These are phyloP conservation scores for Sistotremastrum suecicum DNA, from an alignment of 768 basidiomycete species.

Conservation along the genomic window DNA sequence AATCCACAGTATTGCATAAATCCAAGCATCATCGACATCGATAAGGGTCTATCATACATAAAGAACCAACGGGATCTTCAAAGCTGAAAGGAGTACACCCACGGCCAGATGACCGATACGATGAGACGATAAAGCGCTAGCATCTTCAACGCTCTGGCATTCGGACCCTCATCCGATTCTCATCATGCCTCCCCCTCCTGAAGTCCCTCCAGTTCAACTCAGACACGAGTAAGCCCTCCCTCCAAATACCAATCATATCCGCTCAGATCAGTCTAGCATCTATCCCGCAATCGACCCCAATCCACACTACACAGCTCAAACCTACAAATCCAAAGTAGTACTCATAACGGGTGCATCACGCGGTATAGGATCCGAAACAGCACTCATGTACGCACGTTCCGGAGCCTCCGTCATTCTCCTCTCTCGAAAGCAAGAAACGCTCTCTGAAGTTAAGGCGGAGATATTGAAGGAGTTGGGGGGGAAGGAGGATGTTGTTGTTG, in stretches of 20 bases:
- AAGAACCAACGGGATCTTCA: no score
- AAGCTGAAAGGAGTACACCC: no score
- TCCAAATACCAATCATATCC: no score
- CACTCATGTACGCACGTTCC: constrained; percentile 1
- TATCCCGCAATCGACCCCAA: constrained; percentile 6
- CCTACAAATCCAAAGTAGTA: constrained; percentile 5
- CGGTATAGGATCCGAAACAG: constrained; percentile 4
- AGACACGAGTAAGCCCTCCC: neutral
- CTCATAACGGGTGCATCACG: constrained; percentile 5
- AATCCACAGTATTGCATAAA: no score
- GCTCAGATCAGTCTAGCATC: neutral
- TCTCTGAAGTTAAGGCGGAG: constrained; percentile 6
- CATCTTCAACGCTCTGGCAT: no score
- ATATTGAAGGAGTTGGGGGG: neutral
- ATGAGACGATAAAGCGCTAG: no score
- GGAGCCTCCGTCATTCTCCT: constrained; percentile 4
- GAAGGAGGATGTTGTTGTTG: constrained; percentile 2
- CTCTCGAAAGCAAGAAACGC: neutral
- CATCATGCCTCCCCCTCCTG: neutral
- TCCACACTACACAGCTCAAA: neutral
- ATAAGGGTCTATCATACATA: no score
- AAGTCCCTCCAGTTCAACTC: neutral
- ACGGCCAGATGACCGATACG: no score
- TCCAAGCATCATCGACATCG: no score
- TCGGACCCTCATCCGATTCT: no score